Conservation (phyloP, 805 yeast species). For the Wickerhamomyces chambardii region DNA sequence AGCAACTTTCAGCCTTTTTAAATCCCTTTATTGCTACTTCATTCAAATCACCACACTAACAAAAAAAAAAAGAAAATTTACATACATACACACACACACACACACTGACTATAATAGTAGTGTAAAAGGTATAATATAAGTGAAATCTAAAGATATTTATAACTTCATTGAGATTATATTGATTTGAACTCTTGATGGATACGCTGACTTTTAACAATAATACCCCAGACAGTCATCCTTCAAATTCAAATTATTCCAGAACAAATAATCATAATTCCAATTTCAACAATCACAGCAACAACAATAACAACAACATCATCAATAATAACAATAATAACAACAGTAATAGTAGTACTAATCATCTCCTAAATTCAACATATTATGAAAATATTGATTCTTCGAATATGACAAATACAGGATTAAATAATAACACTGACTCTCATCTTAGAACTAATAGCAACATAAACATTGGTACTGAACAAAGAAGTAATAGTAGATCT, state of each 20-base stretch:
- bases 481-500: constrained; percentile 8
- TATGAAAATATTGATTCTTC: constrained; percentile 3
- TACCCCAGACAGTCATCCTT: background rate
- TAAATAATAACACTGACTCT: constrained; percentile 4
- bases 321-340: background rate
- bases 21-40: too few relatives aligned
- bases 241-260: background rate
- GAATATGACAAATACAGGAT: constrained; percentile 2
- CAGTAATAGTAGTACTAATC: background rate
- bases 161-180: too few relatives aligned
- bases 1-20: too few relatives aligned
- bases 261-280: background rate
- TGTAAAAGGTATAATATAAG: too few relatives aligned
- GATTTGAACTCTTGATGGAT: constrained; percentile 5
- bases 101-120: too few relatives aligned
- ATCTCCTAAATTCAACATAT: background rate
- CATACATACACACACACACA: too few relatives aligned
- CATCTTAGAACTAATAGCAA: too few relatives aligned
- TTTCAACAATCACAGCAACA: background rate
- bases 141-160: too few relatives aligned
- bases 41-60: too few relatives aligned
- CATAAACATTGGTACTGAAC: too few relatives aligned
- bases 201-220: constrained; percentile 6
- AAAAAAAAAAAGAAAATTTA: too few relatives aligned
- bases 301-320: background rate